Conservation (phyloP, 148 eudicot genomes). For the Spergularia marina region DNA sequence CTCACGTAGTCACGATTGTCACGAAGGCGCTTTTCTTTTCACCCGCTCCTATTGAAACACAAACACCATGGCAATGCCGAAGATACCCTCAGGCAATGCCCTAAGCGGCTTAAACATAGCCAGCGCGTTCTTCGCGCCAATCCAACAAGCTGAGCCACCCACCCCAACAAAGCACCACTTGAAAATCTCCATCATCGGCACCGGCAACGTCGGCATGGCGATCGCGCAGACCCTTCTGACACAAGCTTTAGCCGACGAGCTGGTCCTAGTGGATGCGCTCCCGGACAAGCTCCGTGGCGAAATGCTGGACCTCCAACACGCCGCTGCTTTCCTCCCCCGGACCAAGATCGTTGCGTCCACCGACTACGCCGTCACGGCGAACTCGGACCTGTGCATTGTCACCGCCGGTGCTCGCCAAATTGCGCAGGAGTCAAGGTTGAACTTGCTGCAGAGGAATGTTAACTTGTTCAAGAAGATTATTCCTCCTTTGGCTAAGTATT, state of each 20-base stretch:
- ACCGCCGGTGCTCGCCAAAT: slow-evolving; percentile 91
- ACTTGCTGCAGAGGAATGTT: slow-evolving; percentile 70
- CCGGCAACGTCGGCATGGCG: slow-evolving; percentile 95
- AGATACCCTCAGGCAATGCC: slow-evolving; percentile 38
- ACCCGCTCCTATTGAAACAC: background rate
- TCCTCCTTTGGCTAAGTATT: slow-evolving; percentile 53
- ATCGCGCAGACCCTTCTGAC: slow-evolving; percentile 91
- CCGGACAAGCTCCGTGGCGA: slow-evolving; percentile 84
- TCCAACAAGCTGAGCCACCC: slow-evolving; percentile 47
- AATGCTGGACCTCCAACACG: slow-evolving; percentile 89
- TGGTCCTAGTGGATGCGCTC: slow-evolving; percentile 70
- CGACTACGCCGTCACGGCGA: slow-evolving; percentile 54
- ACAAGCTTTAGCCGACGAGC: slow-evolving; percentile 78
- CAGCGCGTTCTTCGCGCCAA: slow-evolving; percentile 59
- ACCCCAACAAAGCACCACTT: slow-evolving; percentile 53
- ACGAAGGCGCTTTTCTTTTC: too few species aligned
- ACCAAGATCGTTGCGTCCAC: slow-evolving; percentile 61
- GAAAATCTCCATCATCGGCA: slow-evolving; percentile 76
- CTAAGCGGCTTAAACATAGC: slow-evolving; percentile 58
- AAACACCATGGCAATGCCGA: slow-evolving; percentile 37
- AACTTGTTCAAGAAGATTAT: slow-evolving; percentile 50
- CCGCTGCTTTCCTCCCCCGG: slow-evolving; percentile 91
- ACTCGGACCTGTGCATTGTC: slow-evolving; percentile 76
- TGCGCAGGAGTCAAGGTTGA: slow-evolving; percentile 75
- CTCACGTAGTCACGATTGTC: too few species aligned